Percentiles rank a stretch among this genome's conserved stretches.
Evolutionary conservation across 768 basidiomycete species (phyloP).

Genomic region (Tulasnella sp.): DNA sequence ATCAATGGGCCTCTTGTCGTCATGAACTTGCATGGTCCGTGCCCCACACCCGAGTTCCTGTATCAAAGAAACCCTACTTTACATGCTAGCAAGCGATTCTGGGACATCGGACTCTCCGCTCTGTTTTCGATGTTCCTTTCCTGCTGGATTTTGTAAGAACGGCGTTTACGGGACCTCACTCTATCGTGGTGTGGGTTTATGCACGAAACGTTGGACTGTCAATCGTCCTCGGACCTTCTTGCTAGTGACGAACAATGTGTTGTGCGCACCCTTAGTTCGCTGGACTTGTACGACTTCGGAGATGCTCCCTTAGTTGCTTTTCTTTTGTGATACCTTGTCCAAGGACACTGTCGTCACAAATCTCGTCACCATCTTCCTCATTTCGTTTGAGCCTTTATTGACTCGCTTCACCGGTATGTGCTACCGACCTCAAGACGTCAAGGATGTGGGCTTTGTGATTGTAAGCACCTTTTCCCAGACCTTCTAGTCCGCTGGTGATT

Average conservation of each 20-base stretch:
- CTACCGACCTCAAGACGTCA: constrained; percentile 71
- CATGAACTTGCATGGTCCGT: constrained; percentile 3
- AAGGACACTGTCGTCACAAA: constrained; percentile 27
- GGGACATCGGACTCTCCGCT: background rate
- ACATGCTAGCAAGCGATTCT: constrained; percentile 13
- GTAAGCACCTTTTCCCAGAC: constrained; percentile 53
- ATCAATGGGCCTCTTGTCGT: constrained; percentile 12
- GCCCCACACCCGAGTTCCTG: constrained; percentile 19
- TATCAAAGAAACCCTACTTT: constrained; percentile 11
- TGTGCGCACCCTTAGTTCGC: constrained; percentile 12
- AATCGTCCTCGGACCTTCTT: constrained; percentile 18
- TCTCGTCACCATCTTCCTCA: constrained; percentile 4
- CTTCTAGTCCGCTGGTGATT: constrained; percentile 25
- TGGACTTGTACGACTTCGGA: constrained; percentile 21
- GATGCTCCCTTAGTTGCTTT: constrained; percentile 40
- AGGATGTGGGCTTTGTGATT: constrained; percentile 98
- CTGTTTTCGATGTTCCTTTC: constrained; percentile 15
- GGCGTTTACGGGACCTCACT: background rate
- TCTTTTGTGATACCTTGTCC: constrained; percentile 35
- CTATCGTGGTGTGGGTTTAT: background rate
- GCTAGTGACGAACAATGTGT: constrained; percentile 25
- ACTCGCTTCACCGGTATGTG: constrained; percentile 43
- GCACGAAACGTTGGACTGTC: constrained; percentile 19
- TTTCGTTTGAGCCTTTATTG: constrained; percentile 40
- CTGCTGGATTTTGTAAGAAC: constrained; percentile 16